Evolutionary conservation across 2,329 filamentous ascomycete species (phyloP).

Genomic region (Zasmidium angulare): DNA sequence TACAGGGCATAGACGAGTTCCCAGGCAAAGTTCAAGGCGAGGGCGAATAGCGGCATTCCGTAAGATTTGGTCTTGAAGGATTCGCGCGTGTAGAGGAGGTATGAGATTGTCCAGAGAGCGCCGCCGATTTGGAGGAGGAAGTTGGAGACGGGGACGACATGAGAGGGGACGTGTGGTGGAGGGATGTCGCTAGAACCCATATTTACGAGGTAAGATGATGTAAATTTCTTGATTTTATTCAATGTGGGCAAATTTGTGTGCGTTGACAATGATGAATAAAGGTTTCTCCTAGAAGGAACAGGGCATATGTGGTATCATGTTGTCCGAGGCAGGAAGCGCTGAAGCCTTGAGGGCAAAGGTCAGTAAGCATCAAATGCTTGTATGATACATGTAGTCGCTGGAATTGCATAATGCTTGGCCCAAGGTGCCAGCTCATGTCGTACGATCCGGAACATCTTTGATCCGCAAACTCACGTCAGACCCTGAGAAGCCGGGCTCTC

Average conservation of each 20-base stretch:
- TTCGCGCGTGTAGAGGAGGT: conserved; percentile 1
- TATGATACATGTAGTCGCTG: too few species aligned
- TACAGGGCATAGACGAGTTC: conserved; percentile 3
- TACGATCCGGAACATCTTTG: neutral
- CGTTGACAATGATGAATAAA: too few species aligned
- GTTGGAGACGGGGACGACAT: neutral
- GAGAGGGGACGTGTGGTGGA: neutral
- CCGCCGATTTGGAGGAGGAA: conserved; percentile 2
- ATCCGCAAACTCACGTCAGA: neutral
- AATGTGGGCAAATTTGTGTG: too few species aligned
- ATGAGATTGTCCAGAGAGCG: neutral
- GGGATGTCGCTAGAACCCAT: conserved; percentile 3
- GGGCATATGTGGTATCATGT: too few species aligned
- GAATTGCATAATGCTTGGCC: neutral
- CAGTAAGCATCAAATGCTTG: too few species aligned
- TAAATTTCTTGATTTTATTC: too few species aligned
- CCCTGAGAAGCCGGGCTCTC: too few species aligned
- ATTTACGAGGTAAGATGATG: neutral
- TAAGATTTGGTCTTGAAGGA: conserved; percentile 1
- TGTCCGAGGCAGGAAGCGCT: too few species aligned
- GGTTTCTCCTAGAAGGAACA: too few species aligned
- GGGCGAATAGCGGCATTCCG: conserved; percentile 4
- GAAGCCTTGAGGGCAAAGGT: too few species aligned
- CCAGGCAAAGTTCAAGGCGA: neutral
- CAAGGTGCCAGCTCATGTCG: neutral